Evolutionary conservation across 2,329 filamentous ascomycete species (phyloP).

Genomic region (Phaeoacremonium minimum): DNA sequence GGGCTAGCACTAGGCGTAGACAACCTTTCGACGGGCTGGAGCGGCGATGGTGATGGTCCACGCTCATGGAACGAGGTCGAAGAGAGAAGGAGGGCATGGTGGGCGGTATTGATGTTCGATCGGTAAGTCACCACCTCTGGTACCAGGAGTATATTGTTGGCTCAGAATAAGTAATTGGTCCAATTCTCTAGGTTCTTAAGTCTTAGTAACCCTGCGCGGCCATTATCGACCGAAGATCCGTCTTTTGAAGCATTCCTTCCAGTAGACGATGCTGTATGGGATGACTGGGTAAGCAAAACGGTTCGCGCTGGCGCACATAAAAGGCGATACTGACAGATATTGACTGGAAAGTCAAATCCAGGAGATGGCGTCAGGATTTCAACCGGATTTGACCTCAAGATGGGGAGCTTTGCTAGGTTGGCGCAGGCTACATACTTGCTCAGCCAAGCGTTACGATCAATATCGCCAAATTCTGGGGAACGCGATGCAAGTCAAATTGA

Average conservation of each 20-base stretch:
- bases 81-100: slow-evolving; percentile 5
- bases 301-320: not conserved
- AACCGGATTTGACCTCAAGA: not conserved
- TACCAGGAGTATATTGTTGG: not conserved
- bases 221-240: slow-evolving; percentile 4
- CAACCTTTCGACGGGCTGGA: not conserved
- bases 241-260: slow-evolving; percentile 3
- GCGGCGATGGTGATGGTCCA: not conserved
- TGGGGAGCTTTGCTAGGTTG: slow-evolving; percentile 2
- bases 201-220: not conserved
- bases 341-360: not conserved
- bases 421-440: slow-evolving; percentile 3
- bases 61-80: slow-evolving; percentile 1
- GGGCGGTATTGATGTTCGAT: slow-evolving; percentile 4
- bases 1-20: slow-evolving; percentile 1
- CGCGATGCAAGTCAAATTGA: not conserved
- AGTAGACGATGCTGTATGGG: slow-evolving; percentile 4
- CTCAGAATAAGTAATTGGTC: no score
- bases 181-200: slow-evolving; percentile 1
- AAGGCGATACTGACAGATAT: slow-evolving; percentile 1
- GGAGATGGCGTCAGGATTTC: no score
- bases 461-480: not conserved
- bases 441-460: slow-evolving; percentile 1
- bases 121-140: slow-evolving; percentile 1
- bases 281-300: slow-evolving; percentile 9